Evolutionary conservation across 257 asterid species (phyloP).

Genomic region (Plantago ovata): DNA sequence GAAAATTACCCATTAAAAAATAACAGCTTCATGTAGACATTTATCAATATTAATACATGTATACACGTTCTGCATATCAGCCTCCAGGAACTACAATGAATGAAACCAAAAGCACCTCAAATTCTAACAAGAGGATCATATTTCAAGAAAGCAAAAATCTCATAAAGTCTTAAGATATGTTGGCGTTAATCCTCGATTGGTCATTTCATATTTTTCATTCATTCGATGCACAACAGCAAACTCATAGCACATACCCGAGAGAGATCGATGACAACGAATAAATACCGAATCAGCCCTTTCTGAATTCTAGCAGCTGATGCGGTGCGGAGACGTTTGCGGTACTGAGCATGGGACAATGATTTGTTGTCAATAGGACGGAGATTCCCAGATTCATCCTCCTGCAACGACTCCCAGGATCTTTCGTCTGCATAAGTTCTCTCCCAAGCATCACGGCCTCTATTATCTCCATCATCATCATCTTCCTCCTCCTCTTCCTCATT

Average conservation of each 20-base stretch:
- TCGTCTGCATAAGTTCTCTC: conserved; percentile 90
- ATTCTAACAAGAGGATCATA: too few species aligned
- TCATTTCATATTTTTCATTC: background rate
- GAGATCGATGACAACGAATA: conserved; percentile 77
- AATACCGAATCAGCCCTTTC: conserved; percentile 86
- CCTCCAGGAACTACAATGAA: too few species aligned
- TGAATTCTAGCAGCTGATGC: conserved; percentile 69
- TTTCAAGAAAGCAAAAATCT: too few species aligned
- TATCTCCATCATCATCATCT: conserved; percentile 66
- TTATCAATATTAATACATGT: too few species aligned
- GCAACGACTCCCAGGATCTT: conserved; percentile 96
- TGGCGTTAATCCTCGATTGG: too few species aligned
- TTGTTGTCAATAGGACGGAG: conserved; percentile 91
- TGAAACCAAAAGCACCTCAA: too few species aligned
- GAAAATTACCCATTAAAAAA: too few species aligned
- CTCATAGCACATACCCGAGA: conserved; percentile 52
- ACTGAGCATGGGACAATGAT: conserved; percentile 85
- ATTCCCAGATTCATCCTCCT: conserved; percentile 93
- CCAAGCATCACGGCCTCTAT: conserved; percentile 79
- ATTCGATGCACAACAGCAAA: background rate
- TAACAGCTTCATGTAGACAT: too few species aligned
- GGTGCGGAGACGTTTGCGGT: conserved; percentile 75
- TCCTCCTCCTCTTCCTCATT: conserved; percentile 79
- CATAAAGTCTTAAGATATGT: too few species aligned
- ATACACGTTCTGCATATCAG: too few species aligned